Conservation (phyloP, 1,139 yeast species). For the Scheffersomyces insectosa region DNA sequence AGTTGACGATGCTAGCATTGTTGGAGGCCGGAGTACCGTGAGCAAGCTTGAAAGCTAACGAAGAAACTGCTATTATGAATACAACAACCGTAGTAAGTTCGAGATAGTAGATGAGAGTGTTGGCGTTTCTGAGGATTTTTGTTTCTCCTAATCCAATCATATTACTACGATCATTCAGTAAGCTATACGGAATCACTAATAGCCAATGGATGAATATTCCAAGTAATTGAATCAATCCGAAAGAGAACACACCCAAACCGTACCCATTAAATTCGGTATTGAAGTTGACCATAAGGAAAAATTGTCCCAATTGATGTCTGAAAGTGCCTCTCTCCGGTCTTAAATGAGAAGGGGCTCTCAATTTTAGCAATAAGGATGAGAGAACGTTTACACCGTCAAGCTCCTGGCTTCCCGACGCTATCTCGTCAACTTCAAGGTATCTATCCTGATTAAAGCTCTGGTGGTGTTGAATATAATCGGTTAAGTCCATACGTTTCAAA, state of each 20-base stretch:
- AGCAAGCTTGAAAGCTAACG: conserved; percentile 28
- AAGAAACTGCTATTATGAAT: conserved; percentile 29
- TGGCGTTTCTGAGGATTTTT: conserved; percentile 17
- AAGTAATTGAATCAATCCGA: conserved; percentile 19
- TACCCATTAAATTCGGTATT: conserved; percentile 18
- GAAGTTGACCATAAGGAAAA: conserved; percentile 33
- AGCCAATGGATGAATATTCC: conserved; percentile 27
- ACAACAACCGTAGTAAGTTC: conserved; percentile 30
- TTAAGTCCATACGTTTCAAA: conserved; percentile 59
- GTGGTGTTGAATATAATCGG: conserved; percentile 42
- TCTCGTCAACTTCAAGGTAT: neutral
- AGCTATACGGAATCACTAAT: conserved; percentile 24
- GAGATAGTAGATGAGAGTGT: conserved; percentile 30
- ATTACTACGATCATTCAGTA: conserved; percentile 18
- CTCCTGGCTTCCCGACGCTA: conserved; percentile 4
- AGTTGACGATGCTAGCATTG: conserved; percentile 1
- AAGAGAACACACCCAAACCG: conserved; percentile 3
- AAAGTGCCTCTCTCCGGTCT: conserved; percentile 22
- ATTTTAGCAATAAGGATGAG: conserved; percentile 26
- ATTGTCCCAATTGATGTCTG: conserved; percentile 35
- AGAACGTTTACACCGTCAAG: conserved; percentile 27
- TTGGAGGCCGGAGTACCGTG: conserved; percentile 9
- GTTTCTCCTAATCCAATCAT: conserved; percentile 18
- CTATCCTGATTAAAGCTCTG: neutral
- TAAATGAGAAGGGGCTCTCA: conserved; percentile 14